A percentile compares a stretch with the other conserved stretches of the same genome.
These are phyloP conservation scores for Ustilago xerochloae DNA, from an alignment of 1,284 basidiomycete genomes.

Conservation along the genomic window DNA sequence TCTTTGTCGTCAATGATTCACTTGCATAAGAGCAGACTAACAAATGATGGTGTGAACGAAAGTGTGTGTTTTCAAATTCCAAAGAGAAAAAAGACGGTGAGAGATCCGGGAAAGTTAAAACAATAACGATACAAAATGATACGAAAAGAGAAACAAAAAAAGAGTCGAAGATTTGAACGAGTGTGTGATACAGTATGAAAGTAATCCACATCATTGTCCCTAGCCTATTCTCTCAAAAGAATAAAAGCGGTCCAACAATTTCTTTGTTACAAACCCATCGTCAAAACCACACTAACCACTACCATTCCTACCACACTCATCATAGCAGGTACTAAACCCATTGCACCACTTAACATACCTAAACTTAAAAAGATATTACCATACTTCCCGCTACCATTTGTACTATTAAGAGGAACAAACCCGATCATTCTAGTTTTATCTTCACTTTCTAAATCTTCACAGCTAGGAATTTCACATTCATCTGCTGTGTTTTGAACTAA, in stretches of 20 bases:
- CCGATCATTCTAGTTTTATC: constrained; percentile 47
- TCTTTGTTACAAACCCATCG: too few species aligned
- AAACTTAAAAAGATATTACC: constrained; percentile 54
- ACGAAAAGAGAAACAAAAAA: too few species aligned
- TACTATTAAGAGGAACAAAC: constrained; percentile 48
- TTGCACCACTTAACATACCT: constrained; percentile 14
- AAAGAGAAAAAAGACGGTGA: too few species aligned
- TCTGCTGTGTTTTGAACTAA: constrained; percentile 8
- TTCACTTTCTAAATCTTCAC: constrained; percentile 39
- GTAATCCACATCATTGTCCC: too few species aligned
- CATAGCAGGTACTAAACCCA: background rate
- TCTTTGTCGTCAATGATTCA: too few species aligned
- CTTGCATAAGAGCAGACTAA: too few species aligned
- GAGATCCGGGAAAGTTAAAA: too few species aligned
- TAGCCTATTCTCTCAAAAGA: background rate
- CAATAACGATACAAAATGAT: too few species aligned
- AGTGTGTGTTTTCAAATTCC: too few species aligned
- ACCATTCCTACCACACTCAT: background rate
- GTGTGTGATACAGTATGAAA: too few species aligned
- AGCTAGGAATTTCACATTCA: constrained; percentile 53
- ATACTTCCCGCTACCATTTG: constrained; percentile 53
- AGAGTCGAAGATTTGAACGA: too few species aligned
- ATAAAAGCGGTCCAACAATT: background rate
- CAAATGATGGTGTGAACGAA: too few species aligned
- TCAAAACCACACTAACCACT: background rate